phyloP scores from a whole-genome alignment of 768 basidiomycete genomes.

The Asterophora lycoperdoides region DNA sequence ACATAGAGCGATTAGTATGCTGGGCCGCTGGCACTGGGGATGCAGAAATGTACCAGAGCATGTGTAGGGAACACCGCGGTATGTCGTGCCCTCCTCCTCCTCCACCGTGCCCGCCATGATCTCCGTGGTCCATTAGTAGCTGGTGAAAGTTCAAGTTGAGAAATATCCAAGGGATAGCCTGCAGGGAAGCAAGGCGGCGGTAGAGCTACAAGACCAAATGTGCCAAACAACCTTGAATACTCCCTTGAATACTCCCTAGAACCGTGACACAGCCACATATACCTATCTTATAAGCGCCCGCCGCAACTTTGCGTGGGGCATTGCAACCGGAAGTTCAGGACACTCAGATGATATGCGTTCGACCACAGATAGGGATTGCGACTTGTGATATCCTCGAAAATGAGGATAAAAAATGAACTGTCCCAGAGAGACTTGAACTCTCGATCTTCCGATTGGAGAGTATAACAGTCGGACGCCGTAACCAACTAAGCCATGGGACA shows the following conservation, averaged over 20 bases:
- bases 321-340: no score
- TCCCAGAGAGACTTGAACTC: conserved; percentile 14
- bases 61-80: conserved; percentile 68
- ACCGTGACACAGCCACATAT: no score
- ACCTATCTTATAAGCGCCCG: no score
- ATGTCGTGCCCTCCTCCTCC: conserved; percentile 34
- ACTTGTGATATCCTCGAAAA: no score
- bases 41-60: conserved; percentile 59
- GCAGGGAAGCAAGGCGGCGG: neutral
- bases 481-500: conserved; percentile 15
- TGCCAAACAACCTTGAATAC: no score
- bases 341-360: no score
- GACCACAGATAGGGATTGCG: no score
- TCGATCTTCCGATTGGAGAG: conserved; percentile 4
- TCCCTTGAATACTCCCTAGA: no score
- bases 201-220: neutral
- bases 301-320: no score
- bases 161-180: neutral
- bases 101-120: conserved; percentile 26
- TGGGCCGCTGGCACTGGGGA: neutral
- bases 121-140: conserved; percentile 37
- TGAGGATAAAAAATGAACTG: neutral
- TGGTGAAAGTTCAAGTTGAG: no score
- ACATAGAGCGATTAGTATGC: no score
- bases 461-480: conserved; percentile 14